Evolutionary conservation across 768 basidiomycete species (phyloP), one percentile per base, ranked within the genome.

Genomic region (Boletus edulis): DNA sequence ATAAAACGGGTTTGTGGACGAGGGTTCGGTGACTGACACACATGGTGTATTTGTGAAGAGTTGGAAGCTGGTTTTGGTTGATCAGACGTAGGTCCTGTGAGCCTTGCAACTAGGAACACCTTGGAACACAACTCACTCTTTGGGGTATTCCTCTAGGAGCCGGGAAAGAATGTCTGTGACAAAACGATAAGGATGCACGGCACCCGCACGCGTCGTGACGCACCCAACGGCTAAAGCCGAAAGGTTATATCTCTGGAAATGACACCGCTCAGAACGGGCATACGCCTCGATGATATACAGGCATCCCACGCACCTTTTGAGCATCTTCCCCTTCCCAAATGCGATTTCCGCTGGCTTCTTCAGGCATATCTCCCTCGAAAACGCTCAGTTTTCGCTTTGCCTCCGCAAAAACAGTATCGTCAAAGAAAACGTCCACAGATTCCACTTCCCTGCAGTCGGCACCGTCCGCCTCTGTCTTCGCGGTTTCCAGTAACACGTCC

Each of bases 161-260:
- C 80, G 80, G 14, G 72, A 58, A 20, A 88, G 69, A 24, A 88
- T 75, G 3, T 77, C 77, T 1, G 86, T 87, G 13, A 89, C 81
- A 31, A 87, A 75, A 18, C 84, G 81, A 65, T 90, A 90, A 0
- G 87, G 84, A 55, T 89, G 86, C 29, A 85, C 69, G 0, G 87
- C 83, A 2, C 84, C 87, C 2, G 81, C 87, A 0, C 68, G 68
- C 24, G 78, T 81, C 13, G 73, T 65, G 41, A 89, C 75, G 54
- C 78, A 80, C 0, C 85, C 87, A 1, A 74, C 65, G 3, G 74
- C 75, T 0, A 72, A 62, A 4, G 69, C 63, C 0, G 81, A 75
- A 5, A 89, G 68, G 60, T 78, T 76, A 29, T 81, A 75, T 52
- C 69, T 73, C 87, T 89, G 31, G 54, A 9, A 24, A 37, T n/a